Percentiles rank a stretch among this genome's conserved stretches.
phyloP scores from a whole-genome alignment of 75 land plant species.

The Selaginella moellendorffii region DNA sequence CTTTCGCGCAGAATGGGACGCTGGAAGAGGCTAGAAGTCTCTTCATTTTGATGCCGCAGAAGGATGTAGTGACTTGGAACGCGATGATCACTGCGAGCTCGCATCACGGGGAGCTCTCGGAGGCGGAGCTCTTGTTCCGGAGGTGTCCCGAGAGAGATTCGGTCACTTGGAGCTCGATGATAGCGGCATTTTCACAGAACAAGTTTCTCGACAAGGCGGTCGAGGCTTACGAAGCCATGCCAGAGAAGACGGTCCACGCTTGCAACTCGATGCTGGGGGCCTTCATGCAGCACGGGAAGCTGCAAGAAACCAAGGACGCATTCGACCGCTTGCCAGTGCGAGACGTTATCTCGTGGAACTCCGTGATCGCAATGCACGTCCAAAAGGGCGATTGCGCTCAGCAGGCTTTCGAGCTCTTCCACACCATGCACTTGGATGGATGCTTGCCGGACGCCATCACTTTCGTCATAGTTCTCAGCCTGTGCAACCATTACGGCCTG shows the following conservation, averaged over 20 bases:
- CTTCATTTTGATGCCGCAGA: not conserved
- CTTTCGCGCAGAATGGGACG: not conserved
- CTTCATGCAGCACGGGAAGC: not conserved
- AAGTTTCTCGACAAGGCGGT: not conserved
- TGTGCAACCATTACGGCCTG: too few relatives aligned
- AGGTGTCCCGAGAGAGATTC: not conserved
- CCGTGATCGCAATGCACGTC: too few relatives aligned
- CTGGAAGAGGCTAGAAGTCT: not conserved
- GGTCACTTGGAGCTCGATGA: slow-evolving; percentile 1
- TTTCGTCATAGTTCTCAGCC: too few relatives aligned
- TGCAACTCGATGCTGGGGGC: slow-evolving; percentile 2
- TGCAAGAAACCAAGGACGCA: not conserved
- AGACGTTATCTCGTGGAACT: slow-evolving; percentile 3
- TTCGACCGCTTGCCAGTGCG: not conserved
- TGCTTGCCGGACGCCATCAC: too few relatives aligned
- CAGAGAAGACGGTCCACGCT: not conserved
- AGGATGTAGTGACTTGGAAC: slow-evolving; percentile 1
- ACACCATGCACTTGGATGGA: too few relatives aligned
- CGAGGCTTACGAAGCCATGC: not conserved
- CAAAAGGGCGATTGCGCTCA: too few relatives aligned
- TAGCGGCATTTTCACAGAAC: not conserved
- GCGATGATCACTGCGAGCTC: not conserved
- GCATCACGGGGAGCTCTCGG: not conserved
- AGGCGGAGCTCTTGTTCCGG: not conserved
- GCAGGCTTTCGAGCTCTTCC: too few relatives aligned